These are phyloP conservation scores for Boletus rex-veris DNA, from an alignment of 768 basidiomycete genomes.

Conservation along the genomic window DNA sequence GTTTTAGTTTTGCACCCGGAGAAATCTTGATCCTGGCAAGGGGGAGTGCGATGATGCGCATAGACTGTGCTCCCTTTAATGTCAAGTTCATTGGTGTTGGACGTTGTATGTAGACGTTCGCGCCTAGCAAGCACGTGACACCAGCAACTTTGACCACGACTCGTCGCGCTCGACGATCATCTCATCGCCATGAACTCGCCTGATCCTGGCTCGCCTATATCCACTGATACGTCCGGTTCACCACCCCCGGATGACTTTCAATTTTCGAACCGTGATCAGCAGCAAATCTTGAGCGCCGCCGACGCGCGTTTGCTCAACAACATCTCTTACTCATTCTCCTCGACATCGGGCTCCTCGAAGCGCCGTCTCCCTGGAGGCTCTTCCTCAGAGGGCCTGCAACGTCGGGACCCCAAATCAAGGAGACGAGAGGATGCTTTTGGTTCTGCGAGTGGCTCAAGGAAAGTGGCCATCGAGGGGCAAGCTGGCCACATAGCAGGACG, in stretches of 20 bases:
- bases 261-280: constrained; percentile 29
- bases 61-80: constrained; percentile 22
- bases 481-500: constrained; percentile 7
- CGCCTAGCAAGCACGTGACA: constrained; percentile 18
- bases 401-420: constrained; percentile 50
- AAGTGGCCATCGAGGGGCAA: constrained; percentile 24
- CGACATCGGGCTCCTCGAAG: constrained; percentile 39
- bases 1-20: constrained; percentile 6
- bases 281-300: constrained; percentile 18
- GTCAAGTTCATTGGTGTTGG: constrained; percentile 13
- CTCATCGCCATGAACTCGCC: constrained; percentile 34
- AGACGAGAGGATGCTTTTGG: constrained; percentile 42
- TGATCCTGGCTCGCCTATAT: constrained; percentile 36
- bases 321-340: constrained; percentile 17
- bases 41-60: constrained; percentile 51
- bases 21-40: constrained; percentile 27
- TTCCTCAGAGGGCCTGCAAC: constrained; percentile 40
- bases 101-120: too few species aligned
- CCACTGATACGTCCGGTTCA: constrained; percentile 37
- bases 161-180: background rate
- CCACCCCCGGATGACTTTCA: constrained; percentile 36
- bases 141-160: background rate
- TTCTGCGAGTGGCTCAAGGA: constrained; percentile 19
- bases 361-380: constrained; percentile 51
- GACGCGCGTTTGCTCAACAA: constrained; percentile 21